Evolutionary conservation across 306 rosid genomes (phyloP).

Genomic region (Quillaja saponaria): DNA sequence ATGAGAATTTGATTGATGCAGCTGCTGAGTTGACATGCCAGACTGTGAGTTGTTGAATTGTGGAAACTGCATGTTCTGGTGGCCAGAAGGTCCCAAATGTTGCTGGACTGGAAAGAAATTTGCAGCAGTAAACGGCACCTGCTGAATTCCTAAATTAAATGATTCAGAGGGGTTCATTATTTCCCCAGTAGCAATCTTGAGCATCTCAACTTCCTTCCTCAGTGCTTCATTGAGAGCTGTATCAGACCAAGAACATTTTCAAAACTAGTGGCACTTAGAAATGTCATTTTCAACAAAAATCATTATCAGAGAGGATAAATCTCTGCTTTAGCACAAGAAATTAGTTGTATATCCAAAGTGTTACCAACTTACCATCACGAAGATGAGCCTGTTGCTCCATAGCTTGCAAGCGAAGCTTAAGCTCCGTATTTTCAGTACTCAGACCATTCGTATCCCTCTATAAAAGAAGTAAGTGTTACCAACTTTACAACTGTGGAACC

Average conservation of each 20-base stretch:
- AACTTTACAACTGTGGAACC: slow-evolving; percentile 22
- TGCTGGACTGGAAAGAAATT: slow-evolving; percentile 64
- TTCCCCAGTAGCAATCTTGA: slow-evolving; percentile 88
- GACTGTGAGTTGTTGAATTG: slow-evolving; percentile 58
- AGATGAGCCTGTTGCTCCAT: slow-evolving; percentile 99
- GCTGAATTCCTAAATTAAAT: slow-evolving; percentile 81
- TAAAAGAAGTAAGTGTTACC: slow-evolving; percentile 25
- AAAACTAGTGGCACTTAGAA: slow-evolving; percentile 7
- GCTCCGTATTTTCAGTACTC: slow-evolving; percentile 89
- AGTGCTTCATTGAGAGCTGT: slow-evolving; percentile 89
- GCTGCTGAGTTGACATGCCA: slow-evolving; percentile 48
- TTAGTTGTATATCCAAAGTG: not conserved
- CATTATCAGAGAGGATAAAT: not conserved
- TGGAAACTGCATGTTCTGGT: slow-evolving; percentile 60
- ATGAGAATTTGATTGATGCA: slow-evolving; percentile 67
- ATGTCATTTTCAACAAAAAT: slow-evolving; percentile 6
- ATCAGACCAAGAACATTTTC: slow-evolving; percentile 29
- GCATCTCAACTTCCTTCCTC: slow-evolving; percentile 96
- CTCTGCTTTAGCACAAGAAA: no score
- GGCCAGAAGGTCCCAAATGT: slow-evolving; percentile 59
- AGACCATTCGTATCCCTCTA: slow-evolving; percentile 90
- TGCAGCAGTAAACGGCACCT: slow-evolving; percentile 58
- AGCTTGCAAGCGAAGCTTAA: slow-evolving; percentile 87
- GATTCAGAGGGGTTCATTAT: slow-evolving; percentile 73
- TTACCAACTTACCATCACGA: slow-evolving; percentile 66